Evolutionary conservation across 106 monocot genomes (phyloP).

Genomic region (Apostasia shenzhenica): DNA sequence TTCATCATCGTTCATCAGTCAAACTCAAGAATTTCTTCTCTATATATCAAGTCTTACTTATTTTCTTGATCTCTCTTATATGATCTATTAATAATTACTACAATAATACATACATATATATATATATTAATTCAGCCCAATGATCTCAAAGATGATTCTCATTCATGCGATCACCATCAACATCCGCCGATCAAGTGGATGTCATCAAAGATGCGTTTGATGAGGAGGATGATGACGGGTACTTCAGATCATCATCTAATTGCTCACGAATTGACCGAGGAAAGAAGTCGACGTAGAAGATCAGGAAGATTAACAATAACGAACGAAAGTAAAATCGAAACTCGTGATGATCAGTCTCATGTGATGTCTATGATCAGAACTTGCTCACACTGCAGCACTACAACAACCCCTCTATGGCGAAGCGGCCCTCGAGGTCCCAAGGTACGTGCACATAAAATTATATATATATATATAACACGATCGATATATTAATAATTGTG

Average conservation of each 20-base stretch:
- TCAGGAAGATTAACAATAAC: no score
- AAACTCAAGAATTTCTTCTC: background rate
- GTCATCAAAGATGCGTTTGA: conserved; percentile 27
- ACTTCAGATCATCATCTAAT: background rate
- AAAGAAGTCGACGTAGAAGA: background rate
- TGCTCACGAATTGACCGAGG: background rate
- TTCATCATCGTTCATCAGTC: background rate
- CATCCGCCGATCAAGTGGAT: conserved; percentile 15
- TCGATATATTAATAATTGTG: no score
- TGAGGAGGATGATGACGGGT: conserved; percentile 17
- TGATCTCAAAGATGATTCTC: background rate
- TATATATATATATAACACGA: no score
- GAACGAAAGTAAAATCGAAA: no score
- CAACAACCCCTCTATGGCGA: conserved; percentile 51
- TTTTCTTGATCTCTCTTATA: background rate
- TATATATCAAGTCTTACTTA: background rate
- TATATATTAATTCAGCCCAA: background rate
- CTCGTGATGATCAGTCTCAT: background rate
- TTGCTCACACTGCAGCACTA: conserved; percentile 41
- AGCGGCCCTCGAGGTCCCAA: conserved; percentile 49
- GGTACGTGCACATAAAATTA: conserved; percentile 5
- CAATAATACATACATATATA: no score
- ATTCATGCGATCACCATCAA: background rate
- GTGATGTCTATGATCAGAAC: conserved; percentile 17
- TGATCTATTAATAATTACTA: no score